phyloP scores from a whole-genome alignment of 495 filamentous ascomycete genomes.

The Penicillium pancosmium region DNA sequence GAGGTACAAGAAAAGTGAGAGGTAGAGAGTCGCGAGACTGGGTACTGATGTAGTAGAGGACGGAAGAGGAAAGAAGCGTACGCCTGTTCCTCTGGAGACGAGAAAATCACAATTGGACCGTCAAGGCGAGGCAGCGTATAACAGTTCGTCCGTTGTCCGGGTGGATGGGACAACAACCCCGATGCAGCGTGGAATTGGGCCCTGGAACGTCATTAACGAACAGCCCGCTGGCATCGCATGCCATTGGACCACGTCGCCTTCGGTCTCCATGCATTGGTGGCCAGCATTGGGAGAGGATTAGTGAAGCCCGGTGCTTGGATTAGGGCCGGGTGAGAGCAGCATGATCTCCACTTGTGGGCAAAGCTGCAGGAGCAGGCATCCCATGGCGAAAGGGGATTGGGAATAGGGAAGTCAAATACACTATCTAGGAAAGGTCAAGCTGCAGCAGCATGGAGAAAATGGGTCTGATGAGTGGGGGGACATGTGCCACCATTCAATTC shows the following conservation, averaged over 20 bases:
- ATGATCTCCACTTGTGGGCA: slow-evolving; percentile 29
- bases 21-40: slow-evolving; percentile 31
- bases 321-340: slow-evolving; percentile 36
- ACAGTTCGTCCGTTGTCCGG: slow-evolving; percentile 37
- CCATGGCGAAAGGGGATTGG: slow-evolving; percentile 25
- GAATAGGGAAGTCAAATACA: slow-evolving; percentile 15
- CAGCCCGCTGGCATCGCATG: slow-evolving; percentile 33
- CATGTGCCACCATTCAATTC: slow-evolving; percentile 25
- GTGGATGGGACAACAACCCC: slow-evolving; percentile 31
- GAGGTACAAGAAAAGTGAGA: slow-evolving; percentile 28
- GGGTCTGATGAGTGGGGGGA: slow-evolving; percentile 26
- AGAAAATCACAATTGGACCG: slow-evolving; percentile 29
- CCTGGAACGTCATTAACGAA: slow-evolving; percentile 43
- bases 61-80: slow-evolving; percentile 33
- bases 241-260: slow-evolving; percentile 49
- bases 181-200: slow-evolving; percentile 33
- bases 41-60: slow-evolving; percentile 38
- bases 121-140: slow-evolving; percentile 48
- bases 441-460: slow-evolving; percentile 29
- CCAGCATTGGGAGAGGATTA: slow-evolving; percentile 27
- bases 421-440: slow-evolving; percentile 27
- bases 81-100: slow-evolving; percentile 31
- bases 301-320: slow-evolving; percentile 29
- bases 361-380: slow-evolving; percentile 27
- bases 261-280: slow-evolving; percentile 25